Evolutionary conservation across 2,329 filamentous ascomycete genomes (phyloP).

Genomic region (Xylaria sp.): DNA sequence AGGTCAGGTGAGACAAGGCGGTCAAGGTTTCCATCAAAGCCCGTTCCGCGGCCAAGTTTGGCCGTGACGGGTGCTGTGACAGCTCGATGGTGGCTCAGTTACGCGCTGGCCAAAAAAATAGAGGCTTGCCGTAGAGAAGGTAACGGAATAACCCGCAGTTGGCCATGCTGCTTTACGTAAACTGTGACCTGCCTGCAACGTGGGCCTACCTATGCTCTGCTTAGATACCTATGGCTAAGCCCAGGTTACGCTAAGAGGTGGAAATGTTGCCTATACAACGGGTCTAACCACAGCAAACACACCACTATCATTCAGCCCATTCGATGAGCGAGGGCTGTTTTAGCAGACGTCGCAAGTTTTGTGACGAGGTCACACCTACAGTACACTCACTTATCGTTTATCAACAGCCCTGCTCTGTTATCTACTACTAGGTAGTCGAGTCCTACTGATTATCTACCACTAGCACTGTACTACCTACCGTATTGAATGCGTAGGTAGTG

Average conservation of each 20-base stretch:
- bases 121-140: background rate
- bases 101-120: background rate
- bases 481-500: background rate
- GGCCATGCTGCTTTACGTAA: constrained; percentile 1
- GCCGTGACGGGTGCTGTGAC: constrained; percentile 2
- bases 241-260: too few species aligned
- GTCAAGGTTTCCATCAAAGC: constrained; percentile 29
- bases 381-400: too few species aligned
- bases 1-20: constrained; percentile 33
- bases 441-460: too few species aligned
- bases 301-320: background rate
- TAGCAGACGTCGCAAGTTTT: background rate
- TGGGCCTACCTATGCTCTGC: background rate
- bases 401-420: background rate
- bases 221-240: too few species aligned
- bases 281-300: background rate
- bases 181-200: constrained; percentile 4
- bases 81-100: background rate
- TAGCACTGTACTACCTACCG: too few species aligned
- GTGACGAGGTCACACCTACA: background rate
- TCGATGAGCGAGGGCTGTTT: too few species aligned
- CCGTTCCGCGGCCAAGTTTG: constrained; percentile 2
- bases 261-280: background rate
- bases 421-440: background rate
- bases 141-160: constrained; percentile 24